Evolutionary conservation across 2,329 filamentous ascomycete genomes (phyloP), one percentile per base, ranked within the genome.

Genomic region (Neurospora sp.): DNA sequence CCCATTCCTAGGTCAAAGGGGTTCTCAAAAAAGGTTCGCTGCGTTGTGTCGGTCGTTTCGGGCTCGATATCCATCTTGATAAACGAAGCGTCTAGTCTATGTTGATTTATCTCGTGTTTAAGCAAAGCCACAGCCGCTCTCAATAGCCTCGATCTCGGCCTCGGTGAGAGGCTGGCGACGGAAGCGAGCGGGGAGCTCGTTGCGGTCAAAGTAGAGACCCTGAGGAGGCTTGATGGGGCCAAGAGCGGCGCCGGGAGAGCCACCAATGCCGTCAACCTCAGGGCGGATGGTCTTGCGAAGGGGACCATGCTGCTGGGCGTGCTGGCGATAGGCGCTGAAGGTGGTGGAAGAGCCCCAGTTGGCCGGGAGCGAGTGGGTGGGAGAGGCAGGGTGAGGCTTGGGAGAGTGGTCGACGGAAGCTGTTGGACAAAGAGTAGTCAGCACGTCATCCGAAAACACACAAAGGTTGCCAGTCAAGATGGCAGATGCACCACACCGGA

Each of bases 131-230:
- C 96, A 96, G 69, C 94, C 96, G 69, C 92, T 96, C 87, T 97
- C 93, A 77, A 99, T 87, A 28, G 93, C 94, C 81, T 98, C 96
- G 71, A 99, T 99, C 87, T 99, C 96, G 62, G 89, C 89, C 75
- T 89, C 81, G 43, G 87, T 90, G 82, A 94, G 91, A 12, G 88
- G 86, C 67, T 87, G 83, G 74, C 93, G 87, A 77, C 90, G 88
- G 87, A 97, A 99, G 76, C 95, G 88, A 73, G 84, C 79, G 19
- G 96, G 95, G 33, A 99, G 89, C 82, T 99, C 92, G 75, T 88
- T 92, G 75, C 93, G 89, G 81, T 98, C 96, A 79, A 97, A 97
- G 81, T 86, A 93, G 80, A 92, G 83, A 75, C 95, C 95, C 77
- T 88, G 81, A 71, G 86, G 86, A 43, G 94, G 86, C 74, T 86